phyloP scores from a whole-genome alignment of 768 basidiomycete species.

The Suillus alpinus region DNA sequence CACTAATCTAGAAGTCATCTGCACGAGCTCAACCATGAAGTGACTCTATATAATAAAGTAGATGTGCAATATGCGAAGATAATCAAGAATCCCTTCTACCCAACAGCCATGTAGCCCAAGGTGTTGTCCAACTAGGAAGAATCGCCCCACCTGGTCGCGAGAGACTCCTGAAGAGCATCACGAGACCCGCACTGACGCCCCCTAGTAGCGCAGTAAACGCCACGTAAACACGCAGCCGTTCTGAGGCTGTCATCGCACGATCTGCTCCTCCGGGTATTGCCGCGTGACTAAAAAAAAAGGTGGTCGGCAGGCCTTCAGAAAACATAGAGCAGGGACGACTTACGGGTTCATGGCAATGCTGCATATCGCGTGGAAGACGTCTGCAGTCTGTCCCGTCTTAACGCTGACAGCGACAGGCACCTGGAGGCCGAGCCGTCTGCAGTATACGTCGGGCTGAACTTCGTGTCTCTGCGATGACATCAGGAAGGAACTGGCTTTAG shows the following conservation, averaged over 20 bases:
- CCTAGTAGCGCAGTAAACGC: constrained; percentile 71
- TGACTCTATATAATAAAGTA: constrained; percentile 15
- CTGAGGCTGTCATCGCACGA: constrained; percentile 67
- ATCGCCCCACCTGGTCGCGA: constrained; percentile 57
- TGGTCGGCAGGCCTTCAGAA: constrained; percentile 13
- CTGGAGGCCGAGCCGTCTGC: constrained; percentile 81
- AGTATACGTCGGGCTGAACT: constrained; percentile 98
- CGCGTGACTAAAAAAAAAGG: constrained; percentile 40
- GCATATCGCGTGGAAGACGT: constrained; percentile 85
- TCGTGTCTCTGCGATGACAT: constrained; percentile 73
- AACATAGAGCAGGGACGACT: constrained; percentile 30
- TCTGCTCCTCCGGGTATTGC: constrained; percentile 85
- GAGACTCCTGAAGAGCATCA: constrained; percentile 70
- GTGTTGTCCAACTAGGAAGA: constrained; percentile 50
- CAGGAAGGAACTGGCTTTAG: constrained; percentile 2
- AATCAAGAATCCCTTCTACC: constrained; percentile 42
- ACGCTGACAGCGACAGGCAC: constrained; percentile 95
- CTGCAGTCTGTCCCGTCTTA: constrained; percentile 78
- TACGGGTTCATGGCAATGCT: constrained; percentile 85
- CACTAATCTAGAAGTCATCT: neutral
- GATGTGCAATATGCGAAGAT: constrained; percentile 8
- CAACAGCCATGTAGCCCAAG: constrained; percentile 68
- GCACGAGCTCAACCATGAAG: neutral
- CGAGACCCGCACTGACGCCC: constrained; percentile 67
- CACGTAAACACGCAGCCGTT: constrained; percentile 69